Evolutionary conservation across 2,329 filamentous ascomycete species (phyloP), one percentile per base, ranked within the genome.

Genomic region (Xylariaceae sp.): DNA sequence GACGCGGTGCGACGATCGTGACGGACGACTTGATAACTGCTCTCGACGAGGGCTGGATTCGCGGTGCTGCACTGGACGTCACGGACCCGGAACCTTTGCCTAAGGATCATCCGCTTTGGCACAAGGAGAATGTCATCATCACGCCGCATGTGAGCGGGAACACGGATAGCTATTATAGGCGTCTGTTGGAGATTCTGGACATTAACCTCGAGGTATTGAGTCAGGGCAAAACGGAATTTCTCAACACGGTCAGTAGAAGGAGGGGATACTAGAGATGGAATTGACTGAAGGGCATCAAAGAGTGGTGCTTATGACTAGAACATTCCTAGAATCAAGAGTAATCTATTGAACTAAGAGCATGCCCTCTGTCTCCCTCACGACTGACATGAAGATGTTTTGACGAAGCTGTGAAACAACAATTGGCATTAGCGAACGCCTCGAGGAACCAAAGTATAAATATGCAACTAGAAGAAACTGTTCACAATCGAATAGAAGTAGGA

Each of bases 61-160:
- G 74, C 15, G 87, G 87, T 23, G 87, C 87, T 0, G 86, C 86
- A 1, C 73, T 89, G 51, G 87, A 89, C 71, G 87, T 89, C 1
- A 85, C 86, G 2, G 86, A 89, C 64, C 87, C 87, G 0, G 87
- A 90, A 68, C 87, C 87, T 0, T 69, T 90, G 63, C 86, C 86
- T 0, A 67, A 72, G 13, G 81, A 83, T 18, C 80, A 85, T 68
- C 80, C 83, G 62, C 72, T 90, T 50, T 90, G 87, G 87, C 78
- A 78, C 50, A 75, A 81, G 60, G 77, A 80, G 23, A 87, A 88
- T 71, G 76, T 85, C 15, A 79, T 85, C 60, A 80, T 89, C 53
- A 73, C 72, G 13, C 71, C 71, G 10, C 71, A 73, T 48, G 62
- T 73, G 37, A 73, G 71, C 42, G 70, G 70, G 7, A 64, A 65